Evolutionary conservation across 2,329 filamentous ascomycete genomes (phyloP).

Genomic region (Hymenoscyphus repandus): DNA sequence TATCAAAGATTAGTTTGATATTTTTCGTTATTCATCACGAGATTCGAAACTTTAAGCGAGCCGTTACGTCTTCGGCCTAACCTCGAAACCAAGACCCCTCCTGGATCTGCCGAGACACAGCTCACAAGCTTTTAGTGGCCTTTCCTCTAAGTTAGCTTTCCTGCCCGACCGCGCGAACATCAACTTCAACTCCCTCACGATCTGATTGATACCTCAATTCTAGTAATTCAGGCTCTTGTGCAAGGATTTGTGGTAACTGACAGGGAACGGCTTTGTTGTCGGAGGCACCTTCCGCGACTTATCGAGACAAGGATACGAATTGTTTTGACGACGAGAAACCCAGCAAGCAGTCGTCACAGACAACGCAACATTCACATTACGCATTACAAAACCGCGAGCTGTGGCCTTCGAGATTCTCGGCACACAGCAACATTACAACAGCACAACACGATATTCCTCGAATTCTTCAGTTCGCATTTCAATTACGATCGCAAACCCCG

Average conservation of each 20-base stretch:
- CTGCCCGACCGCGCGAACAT: no score
- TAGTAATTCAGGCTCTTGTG: no score
- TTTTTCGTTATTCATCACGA: not conserved
- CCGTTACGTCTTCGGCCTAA: not conserved
- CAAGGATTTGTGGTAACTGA: no score
- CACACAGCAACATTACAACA: not conserved
- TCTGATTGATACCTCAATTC: no score
- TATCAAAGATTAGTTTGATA: not conserved
- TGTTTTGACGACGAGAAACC: slow-evolving; percentile 12
- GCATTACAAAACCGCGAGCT: slow-evolving; percentile 8
- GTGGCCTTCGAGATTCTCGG: slow-evolving; percentile 3
- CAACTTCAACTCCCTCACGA: no score
- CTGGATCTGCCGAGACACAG: no score
- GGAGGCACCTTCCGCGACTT: not conserved
- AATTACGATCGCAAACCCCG: slow-evolving; percentile 1
- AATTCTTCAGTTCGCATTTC: not conserved
- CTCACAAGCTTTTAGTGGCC: no score
- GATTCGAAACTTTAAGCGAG: not conserved
- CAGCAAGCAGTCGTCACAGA: slow-evolving; percentile 5
- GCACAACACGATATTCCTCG: not conserved
- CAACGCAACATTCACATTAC: slow-evolving; percentile 6
- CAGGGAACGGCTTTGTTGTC: not conserved
- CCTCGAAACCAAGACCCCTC: not conserved
- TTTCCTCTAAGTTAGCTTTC: no score
- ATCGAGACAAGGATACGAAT: slow-evolving; percentile 8